Evolutionary conservation across 2,329 filamentous ascomycete species (phyloP).

Genomic region (Ramularia endophylla): DNA sequence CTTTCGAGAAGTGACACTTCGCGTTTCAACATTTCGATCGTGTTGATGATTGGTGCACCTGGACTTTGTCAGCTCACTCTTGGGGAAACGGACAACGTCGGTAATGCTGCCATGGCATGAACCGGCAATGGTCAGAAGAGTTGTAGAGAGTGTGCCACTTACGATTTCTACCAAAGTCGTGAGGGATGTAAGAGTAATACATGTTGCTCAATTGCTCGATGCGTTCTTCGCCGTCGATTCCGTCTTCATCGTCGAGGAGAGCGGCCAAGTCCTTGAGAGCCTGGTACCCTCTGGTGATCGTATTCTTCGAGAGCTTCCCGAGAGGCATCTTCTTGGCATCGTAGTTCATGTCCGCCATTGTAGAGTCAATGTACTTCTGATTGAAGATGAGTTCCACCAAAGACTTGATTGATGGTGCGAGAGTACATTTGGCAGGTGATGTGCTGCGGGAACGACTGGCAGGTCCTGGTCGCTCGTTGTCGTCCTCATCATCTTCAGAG

Average conservation of each 20-base stretch:
- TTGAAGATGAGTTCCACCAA: conserved; percentile 84
- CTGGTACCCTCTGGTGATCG: conserved; percentile 69
- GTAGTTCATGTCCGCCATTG: conserved; percentile 59
- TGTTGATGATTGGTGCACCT: conserved; percentile 59
- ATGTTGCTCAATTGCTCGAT: conserved; percentile 64
- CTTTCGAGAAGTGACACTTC: conserved; percentile 77
- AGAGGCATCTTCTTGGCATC: conserved; percentile 72
- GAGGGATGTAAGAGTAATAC: conserved; percentile 78
- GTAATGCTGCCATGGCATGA: too few relatives aligned
- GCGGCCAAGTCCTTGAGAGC: conserved; percentile 68
- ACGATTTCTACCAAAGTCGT: conserved; percentile 67
- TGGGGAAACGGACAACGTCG: too few relatives aligned
- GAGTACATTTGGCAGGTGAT: conserved; percentile 46
- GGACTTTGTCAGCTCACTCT: too few relatives aligned
- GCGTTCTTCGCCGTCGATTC: conserved; percentile 29
- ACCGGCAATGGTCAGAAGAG: too few relatives aligned
- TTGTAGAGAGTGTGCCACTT: too few relatives aligned
- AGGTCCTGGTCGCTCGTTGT: conserved; percentile 3
- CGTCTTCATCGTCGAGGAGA: conserved; percentile 49
- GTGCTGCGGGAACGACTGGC: conserved; percentile 8
- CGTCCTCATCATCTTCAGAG: conserved; percentile 46
- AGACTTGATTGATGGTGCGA: conserved; percentile 56
- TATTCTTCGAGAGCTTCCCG: conserved; percentile 75
- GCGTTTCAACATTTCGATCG: conserved; percentile 55
- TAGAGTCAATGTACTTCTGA: conserved; percentile 56